Evolutionary conservation across 2,329 filamentous ascomycete genomes (phyloP), one percentile per base, ranked within the genome.

Genomic region (Fusarium sp.): DNA sequence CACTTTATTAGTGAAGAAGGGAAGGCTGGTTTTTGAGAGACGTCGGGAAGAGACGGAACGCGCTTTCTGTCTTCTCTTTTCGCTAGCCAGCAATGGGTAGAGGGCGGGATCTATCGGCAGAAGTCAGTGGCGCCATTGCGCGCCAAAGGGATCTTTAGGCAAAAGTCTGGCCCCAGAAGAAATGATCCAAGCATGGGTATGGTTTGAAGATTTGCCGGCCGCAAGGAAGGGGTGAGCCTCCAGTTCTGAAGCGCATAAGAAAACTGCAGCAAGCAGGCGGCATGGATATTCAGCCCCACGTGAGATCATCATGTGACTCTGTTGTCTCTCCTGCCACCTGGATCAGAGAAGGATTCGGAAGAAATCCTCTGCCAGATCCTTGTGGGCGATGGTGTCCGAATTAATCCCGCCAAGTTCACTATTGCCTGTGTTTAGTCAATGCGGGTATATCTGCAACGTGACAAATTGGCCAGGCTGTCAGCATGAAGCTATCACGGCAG

Each of bases 11-110:
- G 50, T 30, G 39, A 41, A 44, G n/a, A 57, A 34, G 40, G 31
- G n/a, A 60, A 34, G 40, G 31, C 41, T 61, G 46, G 23, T 13
- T 16, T 41, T 55, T 59, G 34, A 15, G 41, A 60, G 61, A 65
- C 57, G 55, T 70, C 69, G 69, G 69, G 52, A 71, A 63, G 66
- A 64, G 54, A 72, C 69, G 69, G 69, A 66, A 51, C 58, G 34
- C 36, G 39, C 53, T 50, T 18, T 23, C 27, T 54, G 52, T 31
- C 37, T 28, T 55, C 31, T 34, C 31, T 11, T 8, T 34, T 34
- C 31, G 7, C 8, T 48, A 54, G 57, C 23, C 23, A 50, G 54
- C 36, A 46, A 59, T 39, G 59, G 43, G 28, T 53, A 47, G 47
- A 34, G 53, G 18, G 34, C 57, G 68, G 68, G 28, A 70, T 53